Conservation (phyloP, 352 stramenopile genomes). For the Phytophthora quininea region DNA sequence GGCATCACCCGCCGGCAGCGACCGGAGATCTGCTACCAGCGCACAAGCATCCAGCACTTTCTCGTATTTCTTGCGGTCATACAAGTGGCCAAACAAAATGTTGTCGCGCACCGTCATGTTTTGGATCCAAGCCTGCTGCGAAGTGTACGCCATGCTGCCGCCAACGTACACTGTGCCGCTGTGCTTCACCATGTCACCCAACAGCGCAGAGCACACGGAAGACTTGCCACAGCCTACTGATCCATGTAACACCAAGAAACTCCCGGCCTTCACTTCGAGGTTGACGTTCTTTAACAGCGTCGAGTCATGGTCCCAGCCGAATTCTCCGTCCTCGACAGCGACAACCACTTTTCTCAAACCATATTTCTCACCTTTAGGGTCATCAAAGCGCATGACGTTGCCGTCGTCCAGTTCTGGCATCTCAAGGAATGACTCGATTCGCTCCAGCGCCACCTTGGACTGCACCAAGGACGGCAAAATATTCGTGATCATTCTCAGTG, state of each 20-base stretch:
- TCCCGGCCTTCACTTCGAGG: constrained; percentile 38
- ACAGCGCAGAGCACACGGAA: constrained; percentile 44
- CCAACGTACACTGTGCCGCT: constrained; percentile 46
- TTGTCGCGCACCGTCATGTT: constrained; percentile 95
- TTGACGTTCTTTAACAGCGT: constrained; percentile 37
- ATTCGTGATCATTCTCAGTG: constrained; percentile 35
- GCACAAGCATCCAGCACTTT: constrained; percentile 81
- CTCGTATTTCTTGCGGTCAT: constrained; percentile 56
- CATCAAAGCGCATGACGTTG: constrained; percentile 40
- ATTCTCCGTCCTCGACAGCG: constrained; percentile 31
- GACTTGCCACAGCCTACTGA: constrained; percentile 56
- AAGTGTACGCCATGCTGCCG: constrained; percentile 65
- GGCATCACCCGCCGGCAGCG: constrained; percentile 83
- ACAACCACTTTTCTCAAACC: constrained; percentile 38
- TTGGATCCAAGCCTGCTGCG: constrained; percentile 95
- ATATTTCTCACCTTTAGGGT: constrained; percentile 27
- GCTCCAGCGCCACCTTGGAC: constrained; percentile 33
- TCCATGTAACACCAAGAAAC: constrained; percentile 56
- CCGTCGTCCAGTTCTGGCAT: constrained; percentile 22
- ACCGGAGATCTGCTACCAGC: constrained; percentile 82
- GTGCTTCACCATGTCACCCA: constrained; percentile 80
- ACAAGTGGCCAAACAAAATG: constrained; percentile 92
- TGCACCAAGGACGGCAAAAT: constrained; percentile 31
- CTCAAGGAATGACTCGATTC: constrained; percentile 35
- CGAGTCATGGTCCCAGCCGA: constrained; percentile 30